Base-by-base conservation (phyloP, 164 flowering plant genomes). In the Hamamelis virginiana region DNA sequence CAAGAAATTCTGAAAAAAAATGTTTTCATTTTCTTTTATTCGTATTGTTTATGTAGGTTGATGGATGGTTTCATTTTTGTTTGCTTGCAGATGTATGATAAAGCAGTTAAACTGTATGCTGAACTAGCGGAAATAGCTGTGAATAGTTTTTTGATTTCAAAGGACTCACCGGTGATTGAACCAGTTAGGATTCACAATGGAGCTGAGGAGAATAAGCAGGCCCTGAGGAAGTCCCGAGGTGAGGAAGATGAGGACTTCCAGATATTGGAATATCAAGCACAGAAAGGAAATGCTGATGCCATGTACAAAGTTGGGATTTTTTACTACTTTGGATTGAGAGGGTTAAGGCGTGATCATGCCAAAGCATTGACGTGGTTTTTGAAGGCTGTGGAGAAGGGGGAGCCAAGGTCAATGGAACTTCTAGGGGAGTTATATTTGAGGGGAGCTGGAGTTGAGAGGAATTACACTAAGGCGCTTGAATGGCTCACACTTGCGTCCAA, bases 211-310 rank as follows among this genome's bases (percentile, higher is more conserved):
- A 93, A 93, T 43, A 93, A 91, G 78, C 93, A 85, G 26, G 97
- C 89, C 0, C 72, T 93, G 69, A 81, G 95, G 82, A 95, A 92
- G 72, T 90, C 88, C 3, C 78, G 92, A 41, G 99, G 99, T n/a
- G 99, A 93, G 65, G 98, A 96, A 19, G 98, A 91, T 68, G 99
- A 96, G 68, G 98, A 89, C 71, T 96, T 96, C 69, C 99, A 93
- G 82, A 90, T 96, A 25, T 82, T 90, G 65, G 97, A 96, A 50
- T 93, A 87, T 70, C 98, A 96, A 74, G 99, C 98, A 0, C 89
- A 82, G 70, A 96, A 87, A 70, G 99, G 99, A 61, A 91, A 87
- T 83, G 86, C 97, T 3, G 86, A 67, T 1, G 98, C 99, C 0
- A 96, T 96, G 99, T 88, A 90, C 62, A 90, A 79, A 61, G 80